Evolutionary conservation across 257 asterid species (phyloP), one percentile per base, ranked within the genome.

Genomic region (Plantago elongata): DNA sequence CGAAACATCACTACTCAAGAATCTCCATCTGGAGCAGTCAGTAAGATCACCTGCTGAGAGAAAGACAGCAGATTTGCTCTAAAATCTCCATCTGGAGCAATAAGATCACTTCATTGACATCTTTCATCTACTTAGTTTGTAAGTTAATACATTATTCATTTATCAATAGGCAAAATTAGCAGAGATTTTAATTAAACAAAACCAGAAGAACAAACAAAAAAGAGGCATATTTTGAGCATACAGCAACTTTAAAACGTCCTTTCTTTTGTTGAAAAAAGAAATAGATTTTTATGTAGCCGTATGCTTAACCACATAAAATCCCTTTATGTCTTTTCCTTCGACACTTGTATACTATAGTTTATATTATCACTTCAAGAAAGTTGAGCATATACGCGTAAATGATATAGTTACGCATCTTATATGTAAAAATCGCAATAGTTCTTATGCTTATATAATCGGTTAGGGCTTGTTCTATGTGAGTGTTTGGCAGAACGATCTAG

Each of bases 21-120:
- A 44, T 37, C 64, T 59, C 64, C 64, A 44, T 15, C 40, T 59
- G 64, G 64, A 16, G 46, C 64, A 44, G n/a, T n/a, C n/a, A n/a
- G n/a, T n/a, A n/a, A n/a, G n/a, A n/a, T n/a, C 27, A 22, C 27
- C 27, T 22, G 27, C n/a, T n/a, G 27, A 2, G 9, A 5, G 15
- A 18, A 49, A 13, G 27, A n/a, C 17, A 18, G 15, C 9, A 13
- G 22, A 5, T 49, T 16, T 43, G 13, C 12, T 22, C 64, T 16
- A 17, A 13, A 42, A 44, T 37, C 64, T 59, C 64, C 64, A 44
- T 15, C 40, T 59, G 64, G 64, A 16, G 46, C 64, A 44, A 44
- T 11, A 44, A 0, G 16, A 44, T 4, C 16, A 16, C 17, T 13
- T 44, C 14, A 44, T 59, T 43, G 64, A 43, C 52, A 59, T 17